A percentile compares a stretch with the other conserved stretches of the same genome.
Conservation (phyloP, 1,284 basidiomycete genomes). For the Porogramme epimiltina region DNA sequence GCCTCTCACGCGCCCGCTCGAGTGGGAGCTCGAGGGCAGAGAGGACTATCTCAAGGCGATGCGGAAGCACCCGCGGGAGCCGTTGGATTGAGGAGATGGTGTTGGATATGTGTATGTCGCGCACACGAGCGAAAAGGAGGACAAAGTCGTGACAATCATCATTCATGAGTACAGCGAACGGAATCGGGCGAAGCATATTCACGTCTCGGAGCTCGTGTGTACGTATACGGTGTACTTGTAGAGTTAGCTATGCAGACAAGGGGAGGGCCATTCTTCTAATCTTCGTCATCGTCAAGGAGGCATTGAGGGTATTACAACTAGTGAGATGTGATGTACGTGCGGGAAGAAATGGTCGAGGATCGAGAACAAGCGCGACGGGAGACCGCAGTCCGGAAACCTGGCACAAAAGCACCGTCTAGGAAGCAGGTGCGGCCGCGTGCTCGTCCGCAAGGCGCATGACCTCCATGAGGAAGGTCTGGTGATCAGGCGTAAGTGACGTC, state of each 20-base stretch:
- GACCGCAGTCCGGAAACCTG: too few species aligned
- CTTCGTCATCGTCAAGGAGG: not conserved
- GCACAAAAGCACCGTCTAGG: conserved; percentile 1
- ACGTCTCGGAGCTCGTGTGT: not conserved
- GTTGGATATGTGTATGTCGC: too few species aligned
- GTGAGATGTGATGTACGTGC: conserved; percentile 13
- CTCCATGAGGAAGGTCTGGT: conserved; percentile 80
- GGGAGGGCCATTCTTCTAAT: not conserved
- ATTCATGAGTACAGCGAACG: not conserved
- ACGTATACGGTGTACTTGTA: not conserved
- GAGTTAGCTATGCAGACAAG: not conserved
- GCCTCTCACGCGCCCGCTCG: conserved; percentile 43
- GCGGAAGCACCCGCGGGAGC: conserved; percentile 40
- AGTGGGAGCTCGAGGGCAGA: conserved; percentile 40
- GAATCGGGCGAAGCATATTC: too few species aligned
- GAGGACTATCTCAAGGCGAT: conserved; percentile 40
- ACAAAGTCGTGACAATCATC: conserved; percentile 4
- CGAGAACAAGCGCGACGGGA: conserved; percentile 16
- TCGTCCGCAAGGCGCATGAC: conserved; percentile 66
- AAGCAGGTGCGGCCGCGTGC: conserved; percentile 12
- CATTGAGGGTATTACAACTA: conserved; percentile 9
- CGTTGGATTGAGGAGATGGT: conserved; percentile 17
- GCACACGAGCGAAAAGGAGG: not conserved
- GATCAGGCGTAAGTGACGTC: conserved; percentile 67
- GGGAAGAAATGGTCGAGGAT: conserved; percentile 11